Conservation (phyloP, 2,329 filamentous ascomycete genomes). For the Phoma sp. region DNA sequence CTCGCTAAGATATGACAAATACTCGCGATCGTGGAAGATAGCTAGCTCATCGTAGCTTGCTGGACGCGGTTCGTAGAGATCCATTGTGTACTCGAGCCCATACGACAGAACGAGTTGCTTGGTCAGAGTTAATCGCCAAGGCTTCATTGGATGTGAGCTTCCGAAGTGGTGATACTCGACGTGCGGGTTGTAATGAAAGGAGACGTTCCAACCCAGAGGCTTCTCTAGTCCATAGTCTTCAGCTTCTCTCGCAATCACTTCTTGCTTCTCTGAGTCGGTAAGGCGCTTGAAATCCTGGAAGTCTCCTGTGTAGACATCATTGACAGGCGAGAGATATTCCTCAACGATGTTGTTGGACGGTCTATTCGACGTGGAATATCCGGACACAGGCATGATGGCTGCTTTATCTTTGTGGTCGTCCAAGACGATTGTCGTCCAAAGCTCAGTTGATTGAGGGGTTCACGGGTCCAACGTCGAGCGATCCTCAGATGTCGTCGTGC, state of each 20-base stretch:
- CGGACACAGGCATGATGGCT: conserved; percentile 28
- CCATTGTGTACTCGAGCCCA: conserved; percentile 96
- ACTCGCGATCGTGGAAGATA: conserved; percentile 86
- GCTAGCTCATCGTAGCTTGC: conserved; percentile 88
- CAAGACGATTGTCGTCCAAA: not conserved
- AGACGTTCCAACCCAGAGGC: conserved; percentile 87
- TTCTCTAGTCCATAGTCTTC: conserved; percentile 73
- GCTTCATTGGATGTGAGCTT: conserved; percentile 97
- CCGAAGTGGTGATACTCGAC: conserved; percentile 98
- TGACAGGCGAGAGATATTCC: conserved; percentile 40
- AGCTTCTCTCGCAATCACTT: conserved; percentile 60
- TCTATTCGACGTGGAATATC: conserved; percentile 24
- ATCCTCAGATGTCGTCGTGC: not conserved
- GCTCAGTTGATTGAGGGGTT: not conserved
- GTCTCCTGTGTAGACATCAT: conserved; percentile 34
- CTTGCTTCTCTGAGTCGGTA: conserved; percentile 50
- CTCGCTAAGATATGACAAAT: conserved; percentile 80
- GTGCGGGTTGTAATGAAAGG: conserved; percentile 92
- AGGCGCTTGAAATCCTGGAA: conserved; percentile 42
- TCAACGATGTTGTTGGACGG: conserved; percentile 44
- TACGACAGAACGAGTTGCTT: conserved; percentile 95
- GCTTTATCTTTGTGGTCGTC: not conserved
- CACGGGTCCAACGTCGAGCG: not conserved
- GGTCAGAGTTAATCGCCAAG: conserved; percentile 93
- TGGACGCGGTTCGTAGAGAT: conserved; percentile 83